Conservation (phyloP, 805 yeast species). For the Ogataea methanolica region DNA sequence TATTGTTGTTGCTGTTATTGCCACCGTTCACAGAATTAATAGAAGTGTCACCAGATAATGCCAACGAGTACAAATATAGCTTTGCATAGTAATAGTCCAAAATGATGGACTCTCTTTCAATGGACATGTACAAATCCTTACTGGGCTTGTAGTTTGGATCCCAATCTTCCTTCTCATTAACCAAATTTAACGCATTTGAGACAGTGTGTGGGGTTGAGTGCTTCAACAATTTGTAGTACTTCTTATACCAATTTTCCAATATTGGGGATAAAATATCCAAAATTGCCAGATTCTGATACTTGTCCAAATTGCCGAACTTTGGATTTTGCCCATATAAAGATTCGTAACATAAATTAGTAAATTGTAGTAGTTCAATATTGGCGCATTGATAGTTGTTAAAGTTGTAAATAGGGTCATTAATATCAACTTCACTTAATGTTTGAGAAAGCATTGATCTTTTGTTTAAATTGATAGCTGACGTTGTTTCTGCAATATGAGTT, state of each 20-base stretch:
- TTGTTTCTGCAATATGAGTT: conserved; percentile 78
- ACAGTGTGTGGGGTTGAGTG: conserved; percentile 39
- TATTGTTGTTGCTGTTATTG: conserved; percentile 12
- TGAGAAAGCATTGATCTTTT: conserved; percentile 74
- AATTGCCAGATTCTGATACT: conserved; percentile 64
- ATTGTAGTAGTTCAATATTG: conserved; percentile 71
- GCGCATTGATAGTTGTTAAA: conserved; percentile 69
- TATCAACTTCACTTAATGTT: conserved; percentile 61
- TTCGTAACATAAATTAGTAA: conserved; percentile 79
- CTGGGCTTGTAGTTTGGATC: conserved; percentile 32
- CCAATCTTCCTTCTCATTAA: conserved; percentile 13
- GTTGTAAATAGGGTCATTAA: conserved; percentile 35
- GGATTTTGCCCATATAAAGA: conserved; percentile 68
- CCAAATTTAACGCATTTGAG: background rate
- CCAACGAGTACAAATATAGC: conserved; percentile 78
- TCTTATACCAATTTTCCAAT: conserved; percentile 71
- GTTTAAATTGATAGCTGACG: conserved; percentile 76
- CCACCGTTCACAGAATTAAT: conserved; percentile 27
- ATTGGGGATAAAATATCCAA: conserved; percentile 72
- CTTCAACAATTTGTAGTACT: conserved; percentile 50
- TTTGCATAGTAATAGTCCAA: conserved; percentile 84
- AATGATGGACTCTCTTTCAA: conserved; percentile 68
- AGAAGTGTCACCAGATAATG: conserved; percentile 49
- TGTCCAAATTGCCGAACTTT: conserved; percentile 45
- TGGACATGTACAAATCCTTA: conserved; percentile 34